These are phyloP conservation scores for Candida insectalens DNA, from an alignment of 805 yeast species.

Conservation along the genomic window DNA sequence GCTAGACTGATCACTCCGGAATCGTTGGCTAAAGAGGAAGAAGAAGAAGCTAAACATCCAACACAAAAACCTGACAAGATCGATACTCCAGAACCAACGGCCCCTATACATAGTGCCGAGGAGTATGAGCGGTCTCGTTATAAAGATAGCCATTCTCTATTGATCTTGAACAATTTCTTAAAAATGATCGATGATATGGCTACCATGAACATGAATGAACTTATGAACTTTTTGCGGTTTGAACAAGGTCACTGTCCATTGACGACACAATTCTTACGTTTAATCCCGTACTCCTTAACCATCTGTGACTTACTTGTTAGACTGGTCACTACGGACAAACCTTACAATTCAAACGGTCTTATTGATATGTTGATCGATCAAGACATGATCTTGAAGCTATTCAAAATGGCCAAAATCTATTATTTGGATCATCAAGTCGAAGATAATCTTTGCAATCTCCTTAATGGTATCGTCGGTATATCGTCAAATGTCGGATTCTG, in stretches of 20 bases:
- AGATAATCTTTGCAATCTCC: slow-evolving; percentile 52
- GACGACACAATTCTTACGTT: slow-evolving; percentile 66
- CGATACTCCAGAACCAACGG: background rate
- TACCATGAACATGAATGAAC: slow-evolving; percentile 70
- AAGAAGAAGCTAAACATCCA: slow-evolving; percentile 1
- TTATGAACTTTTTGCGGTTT: slow-evolving; percentile 57
- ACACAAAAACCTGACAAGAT: background rate
- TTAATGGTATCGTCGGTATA: slow-evolving; percentile 74
- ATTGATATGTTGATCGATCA: slow-evolving; percentile 68
- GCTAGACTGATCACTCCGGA: background rate
- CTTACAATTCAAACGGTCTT: slow-evolving; percentile 80
- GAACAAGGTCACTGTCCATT: slow-evolving; percentile 29
- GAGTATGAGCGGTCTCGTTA: slow-evolving; percentile 3
- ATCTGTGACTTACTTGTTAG: slow-evolving; percentile 81
- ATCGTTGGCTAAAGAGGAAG: background rate
- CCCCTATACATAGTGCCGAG: background rate
- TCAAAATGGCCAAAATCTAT: slow-evolving; percentile 48
- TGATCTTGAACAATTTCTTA: slow-evolving; percentile 42
- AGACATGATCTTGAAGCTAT: slow-evolving; percentile 52
- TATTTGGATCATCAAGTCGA: slow-evolving; percentile 24
- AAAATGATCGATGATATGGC: slow-evolving; percentile 79
- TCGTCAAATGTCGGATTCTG: slow-evolving; percentile 29
- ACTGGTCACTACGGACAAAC: slow-evolving; percentile 84
- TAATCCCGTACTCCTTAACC: slow-evolving; percentile 75
- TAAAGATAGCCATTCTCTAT: slow-evolving; percentile 19